Evolutionary conservation across 495 filamentous ascomycete genomes (phyloP), one percentile per base, ranked within the genome.

Genomic region (Aspergillus asperescens): DNA sequence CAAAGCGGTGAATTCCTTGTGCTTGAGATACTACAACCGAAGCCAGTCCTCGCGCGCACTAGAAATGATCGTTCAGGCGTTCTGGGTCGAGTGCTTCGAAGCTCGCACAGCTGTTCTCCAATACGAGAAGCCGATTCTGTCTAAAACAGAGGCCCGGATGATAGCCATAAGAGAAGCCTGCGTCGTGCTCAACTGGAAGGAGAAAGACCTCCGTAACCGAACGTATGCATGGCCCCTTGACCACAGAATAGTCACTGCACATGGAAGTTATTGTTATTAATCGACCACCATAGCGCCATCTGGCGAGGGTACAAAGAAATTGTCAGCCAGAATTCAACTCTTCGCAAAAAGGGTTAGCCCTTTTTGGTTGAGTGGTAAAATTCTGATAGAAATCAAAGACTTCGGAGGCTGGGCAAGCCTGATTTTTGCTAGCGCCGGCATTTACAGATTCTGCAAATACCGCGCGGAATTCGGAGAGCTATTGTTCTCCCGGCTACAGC

Each of bases 281-380:
- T n/a, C n/a, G n/a, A n/a, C n/a, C n/a, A n/a, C n/a, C 13, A 12
- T 7, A 62, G 56, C 20, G 59, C 56, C 1, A 58, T 62, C 23
- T 62, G 59, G 59, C 59, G 59, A 29, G 59, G 59, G 1, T 62
- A 62, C 49, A 62, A 59, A 29, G 56, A 62, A n/a, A n/a, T n/a
- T n/a, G n/a, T n/a, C n/a, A n/a, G n/a, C n/a, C n/a, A n/a, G n/a
- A n/a, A n/a, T n/a, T n/a, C n/a, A n/a, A n/a, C n/a, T n/a, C n/a
- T n/a, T n/a, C n/a, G n/a, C n/a, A n/a, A n/a, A n/a, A n/a, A n/a
- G n/a, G n/a, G n/a, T n/a, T n/a, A n/a, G n/a, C n/a, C n/a, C n/a
- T n/a, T n/a, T n/a, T n/a, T n/a, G n/a, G n/a, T n/a, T n/a, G n/a
- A n/a, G n/a, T n/a, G n/a, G n/a, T n/a, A n/a, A n/a, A n/a, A n/a